Evolutionary conservation across 208 protist species (phyloP), one percentile per base, ranked within the genome.

Genomic region (Wallacemonas collosoma): DNA sequence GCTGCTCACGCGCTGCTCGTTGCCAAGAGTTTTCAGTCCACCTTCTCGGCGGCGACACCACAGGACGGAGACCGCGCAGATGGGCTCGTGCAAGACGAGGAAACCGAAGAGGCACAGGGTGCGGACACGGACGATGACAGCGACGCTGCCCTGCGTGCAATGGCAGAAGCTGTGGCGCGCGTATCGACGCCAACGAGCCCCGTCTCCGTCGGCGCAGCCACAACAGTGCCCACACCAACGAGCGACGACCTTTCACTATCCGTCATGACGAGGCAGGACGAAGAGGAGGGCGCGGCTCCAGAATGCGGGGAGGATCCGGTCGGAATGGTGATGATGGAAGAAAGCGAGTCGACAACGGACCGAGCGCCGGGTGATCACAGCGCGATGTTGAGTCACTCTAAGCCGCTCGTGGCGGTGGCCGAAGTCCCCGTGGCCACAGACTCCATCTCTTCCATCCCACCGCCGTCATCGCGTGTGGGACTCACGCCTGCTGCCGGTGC

Each of bases 1-100:
- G 57, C 68, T 5, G 79, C 57, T 15, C 76, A 87, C 2, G 53
- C 44, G 26, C 2, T 38, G 17, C 60, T 80, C 51, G 40, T 68
- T 1, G 53, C 11, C 12, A 71, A 61, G n/a, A 65, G 60, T n/a
- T 65, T 44, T 17, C 43, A 17, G 41, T 41, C 41, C 14, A 35
- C 60, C 43, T 15, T 65, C 60, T 8, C 60, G 6, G 60, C 60
- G 4, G n/a, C n/a, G 6, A 35, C 41, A 38, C 12, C 17, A 8
- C 5, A 39, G 36, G 7, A 38, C 39, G 17, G 12, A 5, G 6
- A 9, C 11, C 48, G 48, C 48, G 54, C 54, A 6, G 54, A 7
- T 12, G 26, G 39, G n/a, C 36, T 4, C 17, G 57, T 45, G 9
- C 12, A 39, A 14, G 36, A 3, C 15, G 60, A 65, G n/a, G 14